Conservation (phyloP, 495 filamentous ascomycete species). For the Chaetomium fimeti region DNA sequence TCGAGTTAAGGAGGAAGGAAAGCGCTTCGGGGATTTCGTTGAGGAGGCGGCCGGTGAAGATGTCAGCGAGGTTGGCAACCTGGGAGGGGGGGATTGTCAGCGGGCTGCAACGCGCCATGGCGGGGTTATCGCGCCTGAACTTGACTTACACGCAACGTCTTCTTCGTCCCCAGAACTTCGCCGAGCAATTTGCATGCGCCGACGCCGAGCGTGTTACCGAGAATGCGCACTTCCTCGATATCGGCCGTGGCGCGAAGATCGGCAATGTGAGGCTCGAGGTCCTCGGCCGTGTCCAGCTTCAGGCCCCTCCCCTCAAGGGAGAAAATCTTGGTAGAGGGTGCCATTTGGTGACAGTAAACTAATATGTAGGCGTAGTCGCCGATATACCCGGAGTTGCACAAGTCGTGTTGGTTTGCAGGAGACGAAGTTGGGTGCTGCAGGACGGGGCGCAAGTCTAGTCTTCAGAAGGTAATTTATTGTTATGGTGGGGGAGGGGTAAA, state of each 20-base stretch:
- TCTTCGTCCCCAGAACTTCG: conserved; percentile 73
- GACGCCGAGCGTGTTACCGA: conserved; percentile 89
- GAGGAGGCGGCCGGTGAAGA: conserved; percentile 92
- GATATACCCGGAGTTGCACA: conserved; percentile 5
- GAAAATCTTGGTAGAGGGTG: conserved; percentile 63
- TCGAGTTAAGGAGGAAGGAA: conserved; percentile 75
- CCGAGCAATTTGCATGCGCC: conserved; percentile 82
- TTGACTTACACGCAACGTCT: conserved; percentile 62
- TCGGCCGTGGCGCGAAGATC: conserved; percentile 66
- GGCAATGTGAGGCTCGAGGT: conserved; percentile 82
- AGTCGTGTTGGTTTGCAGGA: background rate
- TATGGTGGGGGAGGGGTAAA: conserved; percentile 39
- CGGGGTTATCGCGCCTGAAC: background rate
- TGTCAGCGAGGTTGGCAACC: conserved; percentile 88
- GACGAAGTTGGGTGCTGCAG: conserved; percentile 13
- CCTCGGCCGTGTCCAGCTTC: conserved; percentile 82
- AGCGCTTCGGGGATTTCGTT: conserved; percentile 91
- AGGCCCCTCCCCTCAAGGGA: conserved; percentile 86
- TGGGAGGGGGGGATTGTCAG: conserved; percentile 34
- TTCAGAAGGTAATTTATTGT: conserved; percentile 15
- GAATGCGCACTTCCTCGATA: conserved; percentile 78
- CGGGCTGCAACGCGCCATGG: background rate
- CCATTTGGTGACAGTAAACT: conserved; percentile 40
- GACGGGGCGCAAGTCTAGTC: conserved; percentile 11
- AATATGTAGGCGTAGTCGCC: conserved; percentile 8